Conservation (phyloP, 495 filamentous ascomycete genomes). For the Chaetomium fimeti region DNA sequence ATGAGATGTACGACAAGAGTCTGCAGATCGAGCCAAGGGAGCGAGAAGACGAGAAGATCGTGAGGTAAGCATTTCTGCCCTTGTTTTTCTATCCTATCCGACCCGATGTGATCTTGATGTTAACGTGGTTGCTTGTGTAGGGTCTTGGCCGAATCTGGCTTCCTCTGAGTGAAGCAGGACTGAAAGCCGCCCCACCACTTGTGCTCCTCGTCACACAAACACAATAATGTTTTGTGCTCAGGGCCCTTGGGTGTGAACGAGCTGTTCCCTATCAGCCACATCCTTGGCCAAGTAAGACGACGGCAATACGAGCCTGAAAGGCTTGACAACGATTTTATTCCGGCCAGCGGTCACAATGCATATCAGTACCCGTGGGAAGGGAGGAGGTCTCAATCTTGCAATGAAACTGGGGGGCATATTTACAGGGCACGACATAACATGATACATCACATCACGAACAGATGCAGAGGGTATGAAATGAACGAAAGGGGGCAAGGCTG, state of each 20-base stretch:
- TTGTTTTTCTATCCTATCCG: neutral
- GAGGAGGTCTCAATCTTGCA: neutral
- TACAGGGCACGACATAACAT: neutral
- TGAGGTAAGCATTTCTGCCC: conserved; percentile 59
- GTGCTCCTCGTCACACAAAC: neutral
- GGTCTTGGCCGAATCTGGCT: conserved; percentile 50
- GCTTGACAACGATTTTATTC: neutral
- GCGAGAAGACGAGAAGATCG: conserved; percentile 83
- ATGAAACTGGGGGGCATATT: neutral
- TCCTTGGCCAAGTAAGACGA: neutral
- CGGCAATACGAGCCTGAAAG: neutral
- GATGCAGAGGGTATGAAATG: conserved; percentile 1
- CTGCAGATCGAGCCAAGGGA: conserved; percentile 90
- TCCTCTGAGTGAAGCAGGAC: conserved; percentile 38
- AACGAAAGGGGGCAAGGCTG: neutral
- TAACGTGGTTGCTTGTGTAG: conserved; percentile 28
- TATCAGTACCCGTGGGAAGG: neutral
- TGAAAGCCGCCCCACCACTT: neutral
- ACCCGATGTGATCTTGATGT: neutral
- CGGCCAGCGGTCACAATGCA: neutral
- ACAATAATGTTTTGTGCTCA: neutral
- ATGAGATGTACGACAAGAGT: conserved; percentile 98
- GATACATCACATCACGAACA: conserved; percentile 1
- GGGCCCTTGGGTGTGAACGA: neutral
- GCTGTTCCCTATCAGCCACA: neutral